phyloP scores from a whole-genome alignment of 768 basidiomycete genomes.

The Hysterangium stoloniferum region DNA sequence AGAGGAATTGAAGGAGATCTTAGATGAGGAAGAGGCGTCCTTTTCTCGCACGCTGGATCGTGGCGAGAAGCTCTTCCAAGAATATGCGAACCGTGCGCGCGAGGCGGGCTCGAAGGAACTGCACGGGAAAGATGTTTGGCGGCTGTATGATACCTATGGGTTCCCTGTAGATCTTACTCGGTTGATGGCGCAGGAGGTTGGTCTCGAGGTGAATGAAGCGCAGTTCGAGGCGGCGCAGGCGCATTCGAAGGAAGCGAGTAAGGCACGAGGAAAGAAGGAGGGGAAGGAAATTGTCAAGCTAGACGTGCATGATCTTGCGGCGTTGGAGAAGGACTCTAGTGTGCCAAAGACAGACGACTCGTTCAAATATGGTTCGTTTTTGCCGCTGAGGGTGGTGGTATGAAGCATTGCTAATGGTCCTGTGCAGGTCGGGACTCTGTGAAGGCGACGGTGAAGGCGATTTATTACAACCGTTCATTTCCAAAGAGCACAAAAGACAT shows the following conservation, averaged over 20 bases:
- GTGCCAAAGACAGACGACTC: constrained; percentile 93
- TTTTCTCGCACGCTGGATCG: constrained; percentile 96
- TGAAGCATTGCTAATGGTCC: too few species aligned
- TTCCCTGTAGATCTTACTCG: constrained; percentile 96
- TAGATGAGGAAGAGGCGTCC: constrained; percentile 96
- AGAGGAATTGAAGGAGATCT: constrained; percentile 84
- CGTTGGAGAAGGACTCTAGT: constrained; percentile 64
- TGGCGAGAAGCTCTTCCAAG: constrained; percentile 92
- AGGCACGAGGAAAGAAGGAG: constrained; percentile 69
- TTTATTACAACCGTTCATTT: constrained; percentile 80
- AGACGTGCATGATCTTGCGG: constrained; percentile 90
- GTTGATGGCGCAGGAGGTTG: constrained; percentile 94
- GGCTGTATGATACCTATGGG: constrained; percentile 95
- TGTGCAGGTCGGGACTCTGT: constrained; percentile 67
- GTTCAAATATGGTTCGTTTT: constrained; percentile 74
- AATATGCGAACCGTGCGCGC: constrained; percentile 65
- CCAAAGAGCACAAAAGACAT: constrained; percentile 56
- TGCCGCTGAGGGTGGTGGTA: neutral
- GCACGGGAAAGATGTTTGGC: constrained; percentile 91
- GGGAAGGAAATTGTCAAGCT: constrained; percentile 70
- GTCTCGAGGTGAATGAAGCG: constrained; percentile 72
- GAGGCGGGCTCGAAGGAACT: constrained; percentile 58
- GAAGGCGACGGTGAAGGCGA: constrained; percentile 66
- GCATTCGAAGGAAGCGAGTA: constrained; percentile 86
- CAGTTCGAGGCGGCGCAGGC: constrained; percentile 89